phyloP scores from a whole-genome alignment of 1,284 basidiomycete genomes.

The Polyporus tsugae region DNA sequence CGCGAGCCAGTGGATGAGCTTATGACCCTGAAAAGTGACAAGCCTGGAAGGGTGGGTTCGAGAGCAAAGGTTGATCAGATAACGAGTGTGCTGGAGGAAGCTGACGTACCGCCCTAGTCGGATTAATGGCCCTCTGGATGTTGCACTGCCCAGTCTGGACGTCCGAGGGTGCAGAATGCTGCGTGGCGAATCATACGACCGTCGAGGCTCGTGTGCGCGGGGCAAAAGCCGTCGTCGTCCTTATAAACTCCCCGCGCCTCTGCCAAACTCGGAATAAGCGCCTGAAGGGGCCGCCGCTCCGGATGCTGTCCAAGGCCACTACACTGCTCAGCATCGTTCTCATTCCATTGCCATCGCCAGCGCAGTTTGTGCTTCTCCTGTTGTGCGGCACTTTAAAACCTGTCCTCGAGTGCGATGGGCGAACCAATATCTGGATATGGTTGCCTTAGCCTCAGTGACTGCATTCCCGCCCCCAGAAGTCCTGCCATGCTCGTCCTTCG shows the following conservation, averaged over 20 bases:
- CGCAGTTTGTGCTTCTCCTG: neutral
- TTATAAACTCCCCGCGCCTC: neutral
- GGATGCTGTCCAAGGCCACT: constrained; percentile 4
- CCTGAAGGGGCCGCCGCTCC: neutral
- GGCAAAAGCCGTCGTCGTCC: neutral
- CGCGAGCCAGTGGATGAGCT: neutral
- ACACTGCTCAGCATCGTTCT: neutral
- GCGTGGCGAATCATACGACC: constrained; percentile 15
- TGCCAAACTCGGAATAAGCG: neutral
- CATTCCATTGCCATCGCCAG: neutral
- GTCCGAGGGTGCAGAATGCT: constrained; percentile 5
- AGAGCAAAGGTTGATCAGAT: constrained; percentile 21
- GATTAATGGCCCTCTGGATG: neutral
- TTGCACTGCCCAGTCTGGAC: neutral
- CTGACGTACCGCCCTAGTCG: neutral
- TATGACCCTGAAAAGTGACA: neutral
- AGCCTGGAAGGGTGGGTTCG: neutral
- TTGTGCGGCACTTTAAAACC: neutral
- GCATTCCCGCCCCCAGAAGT: neutral
- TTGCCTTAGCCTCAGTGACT: neutral
- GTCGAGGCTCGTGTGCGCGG: neutral
- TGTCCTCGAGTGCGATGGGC: neutral
- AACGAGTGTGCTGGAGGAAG: constrained; percentile 8
- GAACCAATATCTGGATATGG: neutral
- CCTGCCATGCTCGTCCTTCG: neutral